A percentile compares a stretch with the other conserved stretches of the same genome.
Evolutionary conservation across 73 alveolate genomes (phyloP).

Genomic region (Paramecium primaurelia): DNA sequence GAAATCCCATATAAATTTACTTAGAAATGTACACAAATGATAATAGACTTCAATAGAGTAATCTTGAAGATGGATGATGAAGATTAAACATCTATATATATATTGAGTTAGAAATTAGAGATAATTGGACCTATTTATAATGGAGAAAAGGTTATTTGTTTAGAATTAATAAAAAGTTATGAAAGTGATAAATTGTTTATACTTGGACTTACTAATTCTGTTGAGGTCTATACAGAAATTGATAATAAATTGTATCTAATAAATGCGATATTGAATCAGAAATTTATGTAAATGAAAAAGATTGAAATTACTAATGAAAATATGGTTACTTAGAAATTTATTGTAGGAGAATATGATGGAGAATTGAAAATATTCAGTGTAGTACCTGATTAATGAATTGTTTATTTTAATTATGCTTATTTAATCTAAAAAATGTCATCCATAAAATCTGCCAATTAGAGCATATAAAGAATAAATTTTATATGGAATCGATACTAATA

Average conservation of each 20-base stretch:
- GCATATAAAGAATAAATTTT: slow-evolving; percentile 68
- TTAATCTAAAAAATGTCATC: slow-evolving; percentile 29
- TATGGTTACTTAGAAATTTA: background rate
- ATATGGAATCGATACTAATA: slow-evolving; percentile 71
- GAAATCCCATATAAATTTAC: background rate
- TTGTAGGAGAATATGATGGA: background rate
- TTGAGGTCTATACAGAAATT: background rate
- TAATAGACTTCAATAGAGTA: background rate
- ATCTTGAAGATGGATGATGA: background rate
- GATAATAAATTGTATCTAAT: background rate
- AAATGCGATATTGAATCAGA: background rate
- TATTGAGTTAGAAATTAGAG: background rate
- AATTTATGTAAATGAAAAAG: background rate
- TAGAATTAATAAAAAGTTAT: background rate
- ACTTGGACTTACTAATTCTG: background rate
- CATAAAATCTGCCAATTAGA: slow-evolving; percentile 15
- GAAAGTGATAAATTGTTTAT: background rate
- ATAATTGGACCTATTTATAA: background rate
- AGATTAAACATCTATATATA: background rate
- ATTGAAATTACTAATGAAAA: background rate
- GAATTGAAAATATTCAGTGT: background rate
- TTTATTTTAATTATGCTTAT: background rate
- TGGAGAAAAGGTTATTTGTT: background rate
- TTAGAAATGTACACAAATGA: background rate
- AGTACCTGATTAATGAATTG: background rate